phyloP scores from a whole-genome alignment of 2,329 filamentous ascomycete species.

The Colletotrichum sp. region DNA sequence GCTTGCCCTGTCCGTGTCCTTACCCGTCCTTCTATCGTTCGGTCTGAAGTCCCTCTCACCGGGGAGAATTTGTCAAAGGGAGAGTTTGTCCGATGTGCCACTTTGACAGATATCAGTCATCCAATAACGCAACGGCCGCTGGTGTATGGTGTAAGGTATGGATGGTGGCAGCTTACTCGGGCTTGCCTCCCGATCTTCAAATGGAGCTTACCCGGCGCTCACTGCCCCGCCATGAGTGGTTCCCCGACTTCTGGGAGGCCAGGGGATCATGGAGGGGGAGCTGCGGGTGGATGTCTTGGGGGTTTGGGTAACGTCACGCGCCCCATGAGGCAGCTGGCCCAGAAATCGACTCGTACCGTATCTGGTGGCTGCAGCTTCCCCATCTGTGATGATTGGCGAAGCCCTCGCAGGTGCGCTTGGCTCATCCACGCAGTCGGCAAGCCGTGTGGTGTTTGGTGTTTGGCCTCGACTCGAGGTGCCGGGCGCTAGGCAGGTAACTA shows the following conservation, averaged over 20 bases:
- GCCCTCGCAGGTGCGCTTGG: neutral
- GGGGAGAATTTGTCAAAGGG: neutral
- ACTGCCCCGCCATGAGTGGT: neutral
- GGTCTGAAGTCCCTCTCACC: neutral
- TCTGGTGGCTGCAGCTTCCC: neutral
- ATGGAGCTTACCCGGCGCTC: neutral
- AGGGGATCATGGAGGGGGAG: neutral
- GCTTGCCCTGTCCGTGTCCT: neutral
- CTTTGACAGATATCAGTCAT: neutral
- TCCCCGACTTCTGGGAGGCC: neutral
- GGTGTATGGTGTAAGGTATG: neutral
- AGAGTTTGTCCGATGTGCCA: neutral
- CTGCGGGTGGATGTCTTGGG: neutral
- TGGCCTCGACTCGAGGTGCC: conserved; percentile 7
- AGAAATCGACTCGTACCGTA: neutral
- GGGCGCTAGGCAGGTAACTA: neutral
- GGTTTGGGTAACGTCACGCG: neutral
- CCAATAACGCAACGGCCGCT: neutral
- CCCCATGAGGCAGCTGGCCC: neutral
- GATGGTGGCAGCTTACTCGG: neutral
- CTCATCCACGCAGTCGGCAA: neutral
- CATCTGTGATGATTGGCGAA: conserved; percentile 5
- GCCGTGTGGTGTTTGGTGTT: neutral
- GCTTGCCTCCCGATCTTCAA: neutral
- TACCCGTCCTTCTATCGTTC: neutral